Evolutionary conservation across 345 rosid species (phyloP).

Genomic region (Brassica cretica): DNA sequence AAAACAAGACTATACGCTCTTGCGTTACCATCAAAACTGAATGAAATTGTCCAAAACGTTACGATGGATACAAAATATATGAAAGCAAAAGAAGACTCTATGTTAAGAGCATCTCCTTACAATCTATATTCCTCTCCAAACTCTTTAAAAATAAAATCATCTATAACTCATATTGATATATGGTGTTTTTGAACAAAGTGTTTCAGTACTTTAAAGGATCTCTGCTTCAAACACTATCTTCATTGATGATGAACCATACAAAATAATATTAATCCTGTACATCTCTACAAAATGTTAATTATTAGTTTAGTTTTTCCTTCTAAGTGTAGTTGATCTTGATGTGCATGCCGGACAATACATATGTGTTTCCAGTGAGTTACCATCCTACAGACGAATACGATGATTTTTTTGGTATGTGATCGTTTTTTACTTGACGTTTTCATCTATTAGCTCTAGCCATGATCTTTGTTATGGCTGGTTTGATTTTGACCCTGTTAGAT

Average conservation of each 20-base stretch:
- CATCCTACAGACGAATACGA: not conserved
- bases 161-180: no score
- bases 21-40: no score
- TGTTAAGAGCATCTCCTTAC: no score
- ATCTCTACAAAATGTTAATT: not conserved
- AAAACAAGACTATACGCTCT: no score
- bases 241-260: conserved; percentile 50
- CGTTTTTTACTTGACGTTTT: not conserved
- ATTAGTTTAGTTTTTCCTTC: not conserved
- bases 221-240: conserved; percentile 40
- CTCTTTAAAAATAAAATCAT: no score
- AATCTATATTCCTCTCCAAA: no score
- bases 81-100: no score
- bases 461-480: not conserved
- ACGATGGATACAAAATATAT: no score
- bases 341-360: conserved; percentile 38
- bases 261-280: conserved; percentile 53
- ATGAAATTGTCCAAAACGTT: no score
- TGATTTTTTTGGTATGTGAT: conserved; percentile 23
- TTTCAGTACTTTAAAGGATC: conserved; percentile 19
- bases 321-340: not conserved
- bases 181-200: conserved; percentile 1
- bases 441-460: not conserved
- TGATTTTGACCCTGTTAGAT: conserved; percentile 21
- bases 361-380: conserved; percentile 35